Evolutionary conservation across 495 filamentous ascomycete genomes (phyloP).

Genomic region (Delitschia confertaspora): DNA sequence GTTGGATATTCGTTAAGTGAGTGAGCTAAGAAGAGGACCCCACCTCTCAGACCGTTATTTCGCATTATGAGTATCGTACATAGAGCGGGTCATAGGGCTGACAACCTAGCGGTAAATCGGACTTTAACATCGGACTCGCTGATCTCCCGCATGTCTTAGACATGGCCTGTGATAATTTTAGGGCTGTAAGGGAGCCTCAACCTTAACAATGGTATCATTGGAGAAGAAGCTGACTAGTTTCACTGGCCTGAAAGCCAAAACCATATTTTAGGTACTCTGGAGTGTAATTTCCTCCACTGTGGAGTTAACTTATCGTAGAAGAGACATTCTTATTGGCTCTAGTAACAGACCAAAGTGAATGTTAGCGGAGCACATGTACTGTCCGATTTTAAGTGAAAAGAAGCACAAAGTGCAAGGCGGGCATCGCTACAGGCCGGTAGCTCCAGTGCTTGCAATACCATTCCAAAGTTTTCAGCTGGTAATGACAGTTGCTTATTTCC

Average conservation of each 20-base stretch:
- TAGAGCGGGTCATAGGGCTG: neutral
- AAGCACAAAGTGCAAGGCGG: no score
- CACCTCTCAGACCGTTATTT: neutral
- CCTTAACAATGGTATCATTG: constrained; percentile 3
- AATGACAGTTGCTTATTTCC: no score
- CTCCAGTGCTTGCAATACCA: no score
- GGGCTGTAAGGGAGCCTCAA: constrained; percentile 1
- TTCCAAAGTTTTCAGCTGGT: no score
- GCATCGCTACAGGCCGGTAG: no score
- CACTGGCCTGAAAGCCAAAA: neutral
- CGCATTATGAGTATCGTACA: neutral
- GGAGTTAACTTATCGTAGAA: neutral
- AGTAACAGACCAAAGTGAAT: no score
- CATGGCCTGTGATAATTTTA: constrained; percentile 8
- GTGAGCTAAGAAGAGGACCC: neutral
- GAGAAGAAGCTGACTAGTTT: constrained; percentile 2
- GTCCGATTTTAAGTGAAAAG: no score
- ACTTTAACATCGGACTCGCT: neutral
- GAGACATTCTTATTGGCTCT: no score
- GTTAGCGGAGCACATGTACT: no score
- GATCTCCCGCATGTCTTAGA: constrained; percentile 10
- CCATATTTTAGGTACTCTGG: neutral
- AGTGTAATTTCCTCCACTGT: neutral
- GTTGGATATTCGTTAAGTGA: constrained; percentile 2
- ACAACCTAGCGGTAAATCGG: neutral